Evolutionary conservation across 148 eudicot genomes (phyloP), one percentile per base, ranked within the genome.

Genomic region (Drosera capensis): DNA sequence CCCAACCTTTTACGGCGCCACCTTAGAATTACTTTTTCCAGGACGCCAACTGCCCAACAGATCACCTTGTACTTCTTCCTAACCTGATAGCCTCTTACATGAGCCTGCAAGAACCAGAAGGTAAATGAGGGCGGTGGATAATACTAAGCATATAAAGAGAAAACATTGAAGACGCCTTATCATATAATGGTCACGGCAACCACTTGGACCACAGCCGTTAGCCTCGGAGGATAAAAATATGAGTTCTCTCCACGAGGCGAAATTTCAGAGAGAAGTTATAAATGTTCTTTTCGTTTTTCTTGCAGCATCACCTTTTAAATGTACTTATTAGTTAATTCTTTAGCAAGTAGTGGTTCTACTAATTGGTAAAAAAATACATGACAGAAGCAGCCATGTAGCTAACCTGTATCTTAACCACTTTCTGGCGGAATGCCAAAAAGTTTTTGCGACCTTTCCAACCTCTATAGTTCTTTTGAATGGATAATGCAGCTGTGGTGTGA

Each of bases 401-500:
- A 49, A 90, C 97, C 97, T 90, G 97, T 71, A 90, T 84, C 73
- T 75, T 90, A 50, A 90, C 97, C 35, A 80, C 95, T 80, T 90
- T 84, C 59, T 71, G 76, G 49, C 95, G 79, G 35, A 80, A 45
- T 14, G 97, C 37, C 24, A 80, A 72, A 40, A 75, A 84, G 54
- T 78, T 74, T 56, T 68, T 90, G 26, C 93, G 71, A 23, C 85
- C 84, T 76, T 84, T 90, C 79, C 82, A 84, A 28, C 93, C 76
- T 57, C 95, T 62, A 61, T 72, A 90, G 21, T 71, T 84, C 65
- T 84, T 90, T 68, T 90, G 97, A 65, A 90, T 84, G 24, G 97
- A 71, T 30, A 90, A 55, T 39, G 95, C 94, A 59, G 94, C 99
- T 31, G 67, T 59, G 49, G 73, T 72, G 48, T 66, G 47, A 38